Percentiles rank a stretch among this genome's conserved stretches.
These are phyloP conservation scores for Haplographium delicatum DNA, from an alignment of 495 filamentous ascomycete species.

Conservation along the genomic window DNA sequence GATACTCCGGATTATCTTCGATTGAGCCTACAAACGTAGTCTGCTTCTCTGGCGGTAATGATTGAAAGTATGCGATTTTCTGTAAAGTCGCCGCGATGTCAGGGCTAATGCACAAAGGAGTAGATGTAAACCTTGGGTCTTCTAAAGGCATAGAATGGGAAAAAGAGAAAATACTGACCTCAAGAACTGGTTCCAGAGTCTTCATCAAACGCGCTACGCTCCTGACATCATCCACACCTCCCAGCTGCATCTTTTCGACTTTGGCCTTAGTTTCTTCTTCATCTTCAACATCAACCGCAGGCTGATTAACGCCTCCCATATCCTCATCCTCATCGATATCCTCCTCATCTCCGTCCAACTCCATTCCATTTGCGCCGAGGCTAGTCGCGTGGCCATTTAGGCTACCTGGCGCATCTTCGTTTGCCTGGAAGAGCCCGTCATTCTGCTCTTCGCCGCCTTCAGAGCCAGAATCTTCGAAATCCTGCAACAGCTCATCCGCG, in stretches of 20 bases:
- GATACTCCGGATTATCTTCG: conserved; percentile 83
- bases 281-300: conserved; percentile 48
- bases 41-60: conserved; percentile 57
- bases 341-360: conserved; percentile 44
- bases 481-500: conserved; percentile 78
- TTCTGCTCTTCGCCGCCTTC: conserved; percentile 51
- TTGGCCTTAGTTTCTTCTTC: conserved; percentile 65
- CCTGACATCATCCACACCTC: conserved; percentile 64
- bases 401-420: conserved; percentile 22
- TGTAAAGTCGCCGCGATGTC: conserved; percentile 50
- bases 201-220: conserved; percentile 72
- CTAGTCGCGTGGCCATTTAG: conserved; percentile 27
- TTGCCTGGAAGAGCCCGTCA: conserved; percentile 38
- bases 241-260: conserved; percentile 74
- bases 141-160: conserved; percentile 30
- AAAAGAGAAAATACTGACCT: conserved; percentile 52
- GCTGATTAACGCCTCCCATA: conserved; percentile 42
- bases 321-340: conserved; percentile 47
- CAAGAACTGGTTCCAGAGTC: conserved; percentile 66
- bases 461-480: conserved; percentile 76
- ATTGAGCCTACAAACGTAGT: conserved; percentile 62
- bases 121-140: conserved; percentile 39
- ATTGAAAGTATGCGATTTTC: conserved; percentile 73
- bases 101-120: conserved; percentile 37
- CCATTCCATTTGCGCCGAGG: conserved; percentile 29